Evolutionary conservation across 1,284 basidiomycete genomes (phyloP), one percentile per base, ranked within the genome.

Genomic region (Puccinia polysora): DNA sequence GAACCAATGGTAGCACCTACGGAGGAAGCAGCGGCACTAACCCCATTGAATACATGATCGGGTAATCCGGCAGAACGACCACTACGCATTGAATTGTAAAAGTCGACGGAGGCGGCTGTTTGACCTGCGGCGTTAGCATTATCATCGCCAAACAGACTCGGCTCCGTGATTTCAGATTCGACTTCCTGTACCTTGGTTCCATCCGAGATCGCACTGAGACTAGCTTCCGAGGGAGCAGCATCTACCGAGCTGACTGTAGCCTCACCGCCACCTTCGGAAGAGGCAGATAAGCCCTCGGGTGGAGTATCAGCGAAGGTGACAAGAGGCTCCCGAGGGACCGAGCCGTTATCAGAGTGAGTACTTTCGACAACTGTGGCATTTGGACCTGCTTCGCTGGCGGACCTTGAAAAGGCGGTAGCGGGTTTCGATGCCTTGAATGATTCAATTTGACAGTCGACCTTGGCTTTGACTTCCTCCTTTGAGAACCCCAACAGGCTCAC

Each of bases 401-500:
- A 64, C 85, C 84, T 4, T 80, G 73, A 59, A 36, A 75, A 76
- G 15, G 76, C 74, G 40, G 80, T 76, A 2, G 81, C 79, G 30
- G 80, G 80, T 8, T 80, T 78, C 2, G 81, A 75, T 30, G 82
- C 81, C 79, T 86, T 86, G 75, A 93, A 83, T 75, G 85, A 87
- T 60, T 88, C 85, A 62, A 95, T 85, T 2, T 92, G 91, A 75
- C 90, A 87, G 18, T 87, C 85, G 14, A 97, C 90, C 74, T 88
- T 88, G 1, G 83, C 81, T 2, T 87, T 87, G 15, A 96, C 86
- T 75, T 95, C 90, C 30, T 86, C 86, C 81, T 95, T 95, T 10
- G 90, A 93, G 80, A 96, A 97, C 0, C 95, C 95, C 25, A 98
- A 86, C 0, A 97, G 82, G 0, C 88, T 88, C 56, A 98, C 88